Percentiles rank a stretch among this genome's conserved stretches.
These are phyloP conservation scores for Mycena citricolor DNA, from an alignment of 1,284 basidiomycete species.

Conservation along the genomic window DNA sequence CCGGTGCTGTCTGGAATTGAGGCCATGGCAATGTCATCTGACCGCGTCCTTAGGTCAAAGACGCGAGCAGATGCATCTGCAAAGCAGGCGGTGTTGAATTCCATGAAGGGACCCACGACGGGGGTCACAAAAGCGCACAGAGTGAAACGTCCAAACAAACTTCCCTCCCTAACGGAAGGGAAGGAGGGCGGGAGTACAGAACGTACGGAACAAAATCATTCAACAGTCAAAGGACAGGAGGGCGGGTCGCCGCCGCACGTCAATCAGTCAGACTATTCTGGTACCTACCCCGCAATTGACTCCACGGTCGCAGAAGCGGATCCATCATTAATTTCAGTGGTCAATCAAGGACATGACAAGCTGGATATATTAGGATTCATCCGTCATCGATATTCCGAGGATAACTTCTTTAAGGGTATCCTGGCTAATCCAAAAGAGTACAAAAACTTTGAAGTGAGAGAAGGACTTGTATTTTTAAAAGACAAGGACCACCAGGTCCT, in stretches of 20 bases:
- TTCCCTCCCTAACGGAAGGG: conserved; percentile 23
- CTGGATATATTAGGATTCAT: conserved; percentile 23
- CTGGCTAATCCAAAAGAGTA: conserved; percentile 25
- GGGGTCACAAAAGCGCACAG: no score
- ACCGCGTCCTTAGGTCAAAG: conserved; percentile 2
- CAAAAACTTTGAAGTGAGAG: conserved; percentile 28
- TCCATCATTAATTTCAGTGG: conserved; percentile 1
- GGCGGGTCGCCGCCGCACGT: no score
- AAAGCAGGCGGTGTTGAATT: background rate
- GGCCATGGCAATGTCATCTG: conserved; percentile 7
- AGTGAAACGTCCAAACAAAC: no score
- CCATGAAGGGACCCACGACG: conserved; percentile 2
- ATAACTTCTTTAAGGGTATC: conserved; percentile 30
- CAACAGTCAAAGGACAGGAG: no score
- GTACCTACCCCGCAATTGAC: no score
- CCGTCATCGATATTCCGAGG: conserved; percentile 22
- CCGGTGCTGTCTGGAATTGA: conserved; percentile 22
- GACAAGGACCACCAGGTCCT: conserved; percentile 6
- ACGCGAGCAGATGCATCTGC: background rate
- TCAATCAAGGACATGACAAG: conserved; percentile 10
- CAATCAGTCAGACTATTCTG: no score
- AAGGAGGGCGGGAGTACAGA: conserved; percentile 26
- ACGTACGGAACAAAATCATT: background rate
- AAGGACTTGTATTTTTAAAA: conserved; percentile 30
- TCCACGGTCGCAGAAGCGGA: background rate